Evolutionary conservation across 2,329 filamentous ascomycete genomes (phyloP).

Genomic region (Phaeosphaeria sp.): DNA sequence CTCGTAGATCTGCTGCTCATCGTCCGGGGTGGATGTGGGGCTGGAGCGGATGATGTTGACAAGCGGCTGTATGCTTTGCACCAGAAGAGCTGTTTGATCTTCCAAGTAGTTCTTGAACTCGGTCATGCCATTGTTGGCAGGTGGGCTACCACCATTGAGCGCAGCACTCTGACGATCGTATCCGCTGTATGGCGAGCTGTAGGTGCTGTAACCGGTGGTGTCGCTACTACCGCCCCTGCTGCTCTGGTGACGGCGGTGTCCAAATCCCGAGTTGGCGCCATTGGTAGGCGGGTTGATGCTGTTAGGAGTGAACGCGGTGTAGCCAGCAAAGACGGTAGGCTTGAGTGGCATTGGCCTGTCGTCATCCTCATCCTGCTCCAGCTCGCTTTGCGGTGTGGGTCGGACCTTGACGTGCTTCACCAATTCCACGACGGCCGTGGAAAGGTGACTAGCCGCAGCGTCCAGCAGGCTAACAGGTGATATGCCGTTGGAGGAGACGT

Average conservation of each 20-base stretch:
- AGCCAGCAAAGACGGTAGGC: constrained; percentile 27
- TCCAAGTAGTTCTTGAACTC: constrained; percentile 79
- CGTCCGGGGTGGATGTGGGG: constrained; percentile 34
- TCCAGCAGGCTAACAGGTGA: constrained; percentile 94
- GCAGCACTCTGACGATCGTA: constrained; percentile 43
- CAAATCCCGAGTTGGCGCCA: constrained; percentile 13
- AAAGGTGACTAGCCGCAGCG: constrained; percentile 89
- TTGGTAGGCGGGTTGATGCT: constrained; percentile 24
- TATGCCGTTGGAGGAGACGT: constrained; percentile 79
- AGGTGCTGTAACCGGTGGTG: constrained; percentile 43
- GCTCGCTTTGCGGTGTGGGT: constrained; percentile 73
- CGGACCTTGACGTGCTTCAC: constrained; percentile 84
- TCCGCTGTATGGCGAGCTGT: constrained; percentile 46
- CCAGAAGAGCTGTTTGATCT: constrained; percentile 79
- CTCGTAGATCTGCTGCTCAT: constrained; percentile 62
- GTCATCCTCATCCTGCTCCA: constrained; percentile 71
- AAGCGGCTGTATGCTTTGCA: constrained; percentile 82
- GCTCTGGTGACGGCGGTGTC: constrained; percentile 36
- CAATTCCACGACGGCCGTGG: constrained; percentile 84
- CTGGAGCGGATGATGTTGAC: constrained; percentile 69
- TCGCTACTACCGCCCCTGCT: constrained; percentile 47
- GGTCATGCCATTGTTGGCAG: constrained; percentile 53
- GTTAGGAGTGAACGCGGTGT: constrained; percentile 29
- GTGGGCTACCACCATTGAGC: constrained; percentile 29
- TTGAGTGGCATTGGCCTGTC: constrained; percentile 47